Base-by-base conservation (phyloP, 2,329 filamentous ascomycete genomes). In the Ramularia endophylla region DNA sequence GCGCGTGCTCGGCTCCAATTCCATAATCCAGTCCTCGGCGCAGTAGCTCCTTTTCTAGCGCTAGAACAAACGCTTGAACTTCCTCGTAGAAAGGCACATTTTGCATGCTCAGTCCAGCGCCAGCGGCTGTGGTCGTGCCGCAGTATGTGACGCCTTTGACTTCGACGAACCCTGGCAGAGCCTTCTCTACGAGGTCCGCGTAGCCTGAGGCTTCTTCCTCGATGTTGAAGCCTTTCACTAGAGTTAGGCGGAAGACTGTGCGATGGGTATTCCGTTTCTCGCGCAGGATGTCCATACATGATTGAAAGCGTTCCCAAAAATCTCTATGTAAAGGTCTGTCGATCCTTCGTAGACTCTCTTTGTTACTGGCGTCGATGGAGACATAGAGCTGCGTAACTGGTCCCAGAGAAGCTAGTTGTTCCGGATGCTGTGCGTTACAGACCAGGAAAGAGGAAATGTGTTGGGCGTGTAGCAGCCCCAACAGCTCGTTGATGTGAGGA, bases 171-270 rank as follows among this genome's bases (percentile, higher is more conserved):
- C 87, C 90, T 0, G 90, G 90, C 16, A 95, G 72, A 0, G 85
- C 89, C 51, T 81, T 80, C 59, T 89, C 85, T 13, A 97, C 85
- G 1, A 97, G 79, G 57, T 87, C 81, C 0, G 90, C 90, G 59
- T 98, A 97, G 4, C 90, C 90, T 51, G 83, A 77, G 5, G 83
- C 87, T 65, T 95, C 92, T 54, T 95, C 89, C 17, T 95, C 90
- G 50, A 97, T 80, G 62, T 98, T 97, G 76, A 98, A 97, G 3
- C 89, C 90, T 69, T 97, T 97, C 60, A 97, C 92, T 2, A 98
- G 80, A 0, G 90, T 97, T 3, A 97, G 75, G 2, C 92, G 81
- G 72, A 94, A 97, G 3, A 97, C 92, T 5, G 92, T 97, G 40
- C 90, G 82, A 62, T 95, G 90, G 40, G 81, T 75, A 69, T 86